Percentiles rank a stretch among this genome's conserved stretches.
These are phyloP conservation scores for Aspergillus alliaceus DNA, from an alignment of 2,329 filamentous ascomycete species.

Conservation along the genomic window DNA sequence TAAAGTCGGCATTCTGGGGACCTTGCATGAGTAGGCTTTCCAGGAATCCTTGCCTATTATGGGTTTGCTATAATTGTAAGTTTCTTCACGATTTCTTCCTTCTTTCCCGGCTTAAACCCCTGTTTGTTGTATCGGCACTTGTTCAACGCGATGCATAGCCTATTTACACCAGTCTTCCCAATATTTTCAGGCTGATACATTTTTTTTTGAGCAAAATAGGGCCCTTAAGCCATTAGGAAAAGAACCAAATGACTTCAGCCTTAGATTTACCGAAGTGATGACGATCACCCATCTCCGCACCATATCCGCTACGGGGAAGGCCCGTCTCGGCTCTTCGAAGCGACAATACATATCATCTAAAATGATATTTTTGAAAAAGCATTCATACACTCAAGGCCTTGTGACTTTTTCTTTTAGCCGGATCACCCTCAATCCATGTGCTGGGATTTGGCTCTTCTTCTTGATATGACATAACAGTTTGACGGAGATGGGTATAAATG, in stretches of 20 bases:
- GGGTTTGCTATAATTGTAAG: no score
- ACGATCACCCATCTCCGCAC: constrained; percentile 12
- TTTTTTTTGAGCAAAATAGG: no score
- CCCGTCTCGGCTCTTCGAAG: neutral
- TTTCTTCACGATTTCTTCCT: no score
- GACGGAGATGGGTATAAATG: neutral
- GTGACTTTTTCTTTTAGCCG: neutral
- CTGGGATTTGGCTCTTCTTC: neutral
- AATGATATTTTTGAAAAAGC: neutral
- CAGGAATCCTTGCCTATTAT: no score
- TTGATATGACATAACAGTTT: neutral
- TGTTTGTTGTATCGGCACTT: no score
- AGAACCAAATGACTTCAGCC: no score
- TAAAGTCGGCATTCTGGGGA: neutral
- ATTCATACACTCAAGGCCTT: neutral
- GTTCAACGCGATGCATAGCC: neutral
- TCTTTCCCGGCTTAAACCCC: no score
- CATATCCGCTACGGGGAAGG: constrained; percentile 16
- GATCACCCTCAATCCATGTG: neutral
- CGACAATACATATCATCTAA: neutral
- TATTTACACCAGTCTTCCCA: neutral
- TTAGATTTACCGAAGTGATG: constrained; percentile 3
- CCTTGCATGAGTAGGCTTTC: no score
- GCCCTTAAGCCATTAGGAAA: no score
- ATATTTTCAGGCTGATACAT: neutral